These are phyloP conservation scores for Juglanconis juglandina DNA, from an alignment of 2,329 filamentous ascomycete genomes.

Conservation along the genomic window DNA sequence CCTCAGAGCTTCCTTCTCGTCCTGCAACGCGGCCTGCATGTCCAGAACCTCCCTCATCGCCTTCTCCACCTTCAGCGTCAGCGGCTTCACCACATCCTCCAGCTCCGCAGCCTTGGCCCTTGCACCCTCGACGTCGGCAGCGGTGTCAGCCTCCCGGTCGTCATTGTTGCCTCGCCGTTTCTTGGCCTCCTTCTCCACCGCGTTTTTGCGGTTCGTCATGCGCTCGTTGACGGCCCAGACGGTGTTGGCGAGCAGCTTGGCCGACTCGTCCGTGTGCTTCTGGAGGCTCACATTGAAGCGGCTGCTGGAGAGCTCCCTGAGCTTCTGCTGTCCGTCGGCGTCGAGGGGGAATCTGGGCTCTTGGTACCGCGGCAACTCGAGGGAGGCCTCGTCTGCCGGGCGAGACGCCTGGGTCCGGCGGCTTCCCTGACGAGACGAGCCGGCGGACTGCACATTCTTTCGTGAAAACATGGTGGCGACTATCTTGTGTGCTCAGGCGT, in stretches of 20 bases:
- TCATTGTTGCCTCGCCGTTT: slow-evolving; percentile 1
- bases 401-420: slow-evolving; percentile 14
- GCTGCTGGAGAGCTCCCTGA: slow-evolving; percentile 41
- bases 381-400: slow-evolving; percentile 11
- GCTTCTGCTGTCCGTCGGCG: slow-evolving; percentile 33
- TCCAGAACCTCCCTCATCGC: slow-evolving; percentile 50
- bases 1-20: slow-evolving; percentile 39
- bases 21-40: slow-evolving; percentile 45
- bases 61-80: slow-evolving; percentile 45
- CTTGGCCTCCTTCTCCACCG: slow-evolving; percentile 22
- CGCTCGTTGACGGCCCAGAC: slow-evolving; percentile 50
- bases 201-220: slow-evolving; percentile 28
- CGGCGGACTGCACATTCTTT: neutral
- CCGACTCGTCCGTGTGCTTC: slow-evolving; percentile 42
- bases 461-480: neutral
- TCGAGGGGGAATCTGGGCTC: slow-evolving; percentile 45
- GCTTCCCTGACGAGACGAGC: slow-evolving; percentile 20
- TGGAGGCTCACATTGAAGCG: slow-evolving; percentile 41
- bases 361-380: slow-evolving; percentile 48
- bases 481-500: neutral
- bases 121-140: neutral
- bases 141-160: neutral
- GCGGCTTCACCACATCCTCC: slow-evolving; percentile 34
- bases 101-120: slow-evolving; percentile 27
- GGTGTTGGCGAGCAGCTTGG: slow-evolving; percentile 40